Conservation (phyloP, 1,139 yeast species). For the Debaryomycetaceae sp. region DNA sequence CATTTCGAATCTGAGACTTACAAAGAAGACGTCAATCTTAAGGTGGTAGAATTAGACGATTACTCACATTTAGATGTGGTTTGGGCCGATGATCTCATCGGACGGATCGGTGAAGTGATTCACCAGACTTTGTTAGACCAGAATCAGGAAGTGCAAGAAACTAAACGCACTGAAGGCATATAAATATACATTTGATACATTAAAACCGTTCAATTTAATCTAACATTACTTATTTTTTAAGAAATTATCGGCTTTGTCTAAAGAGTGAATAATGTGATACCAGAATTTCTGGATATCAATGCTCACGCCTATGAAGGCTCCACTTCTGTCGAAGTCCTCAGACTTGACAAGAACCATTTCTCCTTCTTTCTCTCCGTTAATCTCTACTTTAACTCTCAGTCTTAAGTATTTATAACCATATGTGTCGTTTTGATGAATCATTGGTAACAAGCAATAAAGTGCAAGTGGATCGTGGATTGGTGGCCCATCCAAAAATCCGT, state of each 20-base stretch:
- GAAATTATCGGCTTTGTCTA: slow-evolving; percentile 23
- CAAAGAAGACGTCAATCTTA: slow-evolving; percentile 36
- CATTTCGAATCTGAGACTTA: slow-evolving; percentile 44
- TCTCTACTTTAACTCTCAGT: slow-evolving; percentile 21
- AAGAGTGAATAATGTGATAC: slow-evolving; percentile 43
- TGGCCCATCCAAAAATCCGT: slow-evolving; percentile 56
- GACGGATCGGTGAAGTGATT: slow-evolving; percentile 22
- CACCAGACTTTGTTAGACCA: neutral
- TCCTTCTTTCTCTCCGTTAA: slow-evolving; percentile 31
- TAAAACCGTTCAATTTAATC: no score
- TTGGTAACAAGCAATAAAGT: slow-evolving; percentile 53
- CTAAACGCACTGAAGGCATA: neutral
- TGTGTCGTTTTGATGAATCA: slow-evolving; percentile 28
- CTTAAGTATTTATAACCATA: slow-evolving; percentile 31
- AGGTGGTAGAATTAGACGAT: slow-evolving; percentile 36
- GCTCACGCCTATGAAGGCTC: slow-evolving; percentile 43
- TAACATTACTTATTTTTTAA: neutral
- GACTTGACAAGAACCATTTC: slow-evolving; percentile 27
- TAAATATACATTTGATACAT: no score
- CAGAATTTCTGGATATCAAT: slow-evolving; percentile 51
- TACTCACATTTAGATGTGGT: slow-evolving; percentile 54
- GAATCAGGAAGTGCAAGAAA: neutral
- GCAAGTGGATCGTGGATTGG: slow-evolving; percentile 85
- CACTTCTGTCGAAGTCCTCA: slow-evolving; percentile 20
- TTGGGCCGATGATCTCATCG: slow-evolving; percentile 52